A percentile compares a stretch with the other conserved stretches of the same genome.
These are phyloP conservation scores for Vicia villosa DNA, from an alignment of 306 rosid genomes.

Conservation along the genomic window DNA sequence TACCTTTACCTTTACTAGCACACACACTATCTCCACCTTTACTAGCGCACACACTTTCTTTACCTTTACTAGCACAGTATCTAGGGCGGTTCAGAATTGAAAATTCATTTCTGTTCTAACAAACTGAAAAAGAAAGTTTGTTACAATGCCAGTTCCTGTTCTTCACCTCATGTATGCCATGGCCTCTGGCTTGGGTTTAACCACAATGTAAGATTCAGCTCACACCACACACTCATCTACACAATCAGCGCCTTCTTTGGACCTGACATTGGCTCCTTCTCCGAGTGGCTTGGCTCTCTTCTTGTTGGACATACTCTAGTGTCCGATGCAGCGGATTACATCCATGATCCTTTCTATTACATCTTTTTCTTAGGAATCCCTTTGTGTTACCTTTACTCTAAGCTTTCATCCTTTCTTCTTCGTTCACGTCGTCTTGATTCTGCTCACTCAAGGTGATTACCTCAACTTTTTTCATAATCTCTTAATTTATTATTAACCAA, in stretches of 20 bases:
- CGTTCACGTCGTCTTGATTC: slow-evolving; percentile 58
- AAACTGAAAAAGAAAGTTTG: too few species aligned
- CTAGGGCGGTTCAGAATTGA: background rate
- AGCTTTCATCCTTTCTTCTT: slow-evolving; percentile 57
- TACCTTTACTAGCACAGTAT: background rate
- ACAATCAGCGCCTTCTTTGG: slow-evolving; percentile 82
- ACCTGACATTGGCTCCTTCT: slow-evolving; percentile 91
- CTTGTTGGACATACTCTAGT: slow-evolving; percentile 46
- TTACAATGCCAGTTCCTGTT: slow-evolving; percentile 85
- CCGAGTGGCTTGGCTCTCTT: slow-evolving; percentile 67
- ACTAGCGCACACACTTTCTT: too few species aligned
- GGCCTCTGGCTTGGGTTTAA: slow-evolving; percentile 67
- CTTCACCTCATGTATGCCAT: slow-evolving; percentile 88
- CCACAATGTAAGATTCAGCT: slow-evolving; percentile 66
- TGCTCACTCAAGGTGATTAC: slow-evolving; percentile 56
- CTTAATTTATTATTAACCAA: background rate
- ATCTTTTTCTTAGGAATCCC: slow-evolving; percentile 68
- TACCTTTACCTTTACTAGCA: background rate
- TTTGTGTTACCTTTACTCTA: slow-evolving; percentile 65
- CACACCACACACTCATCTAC: slow-evolving; percentile 75
- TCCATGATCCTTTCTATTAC: slow-evolving; percentile 71
- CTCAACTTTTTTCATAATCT: background rate
- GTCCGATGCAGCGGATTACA: slow-evolving; percentile 48
- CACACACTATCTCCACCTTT: background rate
- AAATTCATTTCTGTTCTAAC: background rate